A percentile compares a stretch with the other conserved stretches of the same genome.
These are phyloP conservation scores for Protea cynaroides DNA, from an alignment of 164 flowering plant species.

Conservation along the genomic window DNA sequence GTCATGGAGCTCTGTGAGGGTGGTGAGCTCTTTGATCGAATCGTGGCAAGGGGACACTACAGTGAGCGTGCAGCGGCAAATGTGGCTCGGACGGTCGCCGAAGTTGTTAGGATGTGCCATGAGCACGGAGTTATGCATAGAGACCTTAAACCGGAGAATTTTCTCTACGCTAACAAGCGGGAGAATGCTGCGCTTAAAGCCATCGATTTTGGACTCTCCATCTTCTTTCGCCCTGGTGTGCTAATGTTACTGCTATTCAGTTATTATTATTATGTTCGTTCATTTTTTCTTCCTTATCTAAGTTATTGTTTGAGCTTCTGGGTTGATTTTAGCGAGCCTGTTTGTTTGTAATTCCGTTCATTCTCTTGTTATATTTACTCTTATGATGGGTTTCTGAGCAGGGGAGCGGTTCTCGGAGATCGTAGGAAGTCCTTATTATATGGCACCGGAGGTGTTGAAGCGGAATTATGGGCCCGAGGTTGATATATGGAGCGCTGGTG, in stretches of 20 bases:
- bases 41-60: conserved; percentile 91
- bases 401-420: conserved; percentile 59
- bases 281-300: conserved; percentile 13
- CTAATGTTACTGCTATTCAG: no score
- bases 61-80: conserved; percentile 84
- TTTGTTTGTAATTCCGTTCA: no score
- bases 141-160: conserved; percentile 95
- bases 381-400: conserved; percentile 8
- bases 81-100: conserved; percentile 75
- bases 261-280: neutral
- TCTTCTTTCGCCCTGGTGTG: conserved; percentile 73
- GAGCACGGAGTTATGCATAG: conserved; percentile 87
- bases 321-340: no score
- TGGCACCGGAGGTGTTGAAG: conserved; percentile 98
- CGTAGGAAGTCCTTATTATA: conserved; percentile 98
- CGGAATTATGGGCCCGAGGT: conserved; percentile 90
- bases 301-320: no score
- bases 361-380: neutral
- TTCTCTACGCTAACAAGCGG: conserved; percentile 80
- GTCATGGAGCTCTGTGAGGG: conserved; percentile 99
- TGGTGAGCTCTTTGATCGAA: conserved; percentile 90
- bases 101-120: conserved; percentile 93
- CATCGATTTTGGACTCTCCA: conserved; percentile 92
- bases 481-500: conserved; percentile 90
- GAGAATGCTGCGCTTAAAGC: conserved; percentile 79